Conservation (phyloP, 352 stramenopile species). For the Pythium folliculosum region DNA sequence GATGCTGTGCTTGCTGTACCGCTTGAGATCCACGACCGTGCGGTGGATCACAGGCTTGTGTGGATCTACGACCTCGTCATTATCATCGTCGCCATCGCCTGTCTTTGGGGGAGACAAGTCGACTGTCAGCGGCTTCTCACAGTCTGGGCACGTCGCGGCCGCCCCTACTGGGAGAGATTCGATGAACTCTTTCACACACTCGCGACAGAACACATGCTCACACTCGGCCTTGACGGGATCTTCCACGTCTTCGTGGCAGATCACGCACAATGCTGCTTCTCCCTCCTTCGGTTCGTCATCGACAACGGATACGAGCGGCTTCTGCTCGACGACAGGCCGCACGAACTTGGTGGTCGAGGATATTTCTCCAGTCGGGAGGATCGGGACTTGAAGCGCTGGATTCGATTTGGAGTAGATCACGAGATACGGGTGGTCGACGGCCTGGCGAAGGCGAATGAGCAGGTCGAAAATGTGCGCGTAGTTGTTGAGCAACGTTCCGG, state of each 20-base stretch:
- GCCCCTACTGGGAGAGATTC: constrained; percentile 65
- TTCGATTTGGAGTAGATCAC: constrained; percentile 92
- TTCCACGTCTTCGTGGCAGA: constrained; percentile 94
- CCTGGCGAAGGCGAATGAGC: constrained; percentile 97
- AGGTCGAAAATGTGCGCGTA: constrained; percentile 99
- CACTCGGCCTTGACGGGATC: constrained; percentile 90
- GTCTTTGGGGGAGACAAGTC: constrained; percentile 54
- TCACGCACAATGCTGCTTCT: constrained; percentile 57
- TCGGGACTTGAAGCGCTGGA: constrained; percentile 67
- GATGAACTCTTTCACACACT: constrained; percentile 82
- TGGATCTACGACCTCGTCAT: constrained; percentile 12
- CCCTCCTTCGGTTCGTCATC: constrained; percentile 28
- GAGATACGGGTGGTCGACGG: constrained; percentile 98
- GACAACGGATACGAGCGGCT: constrained; percentile 46
- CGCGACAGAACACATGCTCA: constrained; percentile 90
- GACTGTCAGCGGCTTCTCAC: constrained; percentile 84
- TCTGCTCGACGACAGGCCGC: constrained; percentile 58
- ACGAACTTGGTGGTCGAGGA: constrained; percentile 22
- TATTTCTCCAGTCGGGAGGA: constrained; percentile 1
- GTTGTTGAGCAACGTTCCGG: constrained; percentile 99
- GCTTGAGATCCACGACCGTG: constrained; percentile 46
- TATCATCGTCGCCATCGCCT: constrained; percentile 24
- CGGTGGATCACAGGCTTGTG: constrained; percentile 32
- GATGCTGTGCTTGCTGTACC: constrained; percentile 77
- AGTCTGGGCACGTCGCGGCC: constrained; percentile 71